Base-by-base conservation (phyloP, 495 filamentous ascomycete species). In the Ascobolus immersus region DNA sequence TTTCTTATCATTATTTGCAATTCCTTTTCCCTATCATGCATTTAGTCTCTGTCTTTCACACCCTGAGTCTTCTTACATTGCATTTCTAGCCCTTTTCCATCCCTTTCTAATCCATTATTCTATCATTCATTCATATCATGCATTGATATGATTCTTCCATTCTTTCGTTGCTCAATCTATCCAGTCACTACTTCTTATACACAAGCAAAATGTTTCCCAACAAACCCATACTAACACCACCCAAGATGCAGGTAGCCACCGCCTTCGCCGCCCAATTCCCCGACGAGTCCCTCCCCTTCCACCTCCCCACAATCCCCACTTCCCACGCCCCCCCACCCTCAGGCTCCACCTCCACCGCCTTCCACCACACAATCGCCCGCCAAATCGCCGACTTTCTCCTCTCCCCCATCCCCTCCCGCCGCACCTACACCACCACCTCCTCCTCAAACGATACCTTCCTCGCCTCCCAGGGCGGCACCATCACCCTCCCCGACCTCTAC, bases 401-500 rank as follows among this genome's bases (percentile, higher is more conserved):
- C 63, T 57, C 65, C 14, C 36, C 37, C 13, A 38, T 43, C 3
- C 44, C 47, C 4, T 53, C 69, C 14, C 69, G 69, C 35, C 51
- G 69, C 10, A 65, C 77, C 33, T 86, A 86, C 39, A 50, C 93
- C 13, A 86, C 86, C 2, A 86, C 94, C 53, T 93, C 86, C 47
- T 57, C 93, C 5, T 89, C 81, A 0, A 84, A 94, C 50, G 86
- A 96, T 49, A 57, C 81, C 1, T 61, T 94, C 8, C 53, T 99
- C 15, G 67, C 62, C 35, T 70, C 63, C 34, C 81, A 90, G 45
- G 89, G 86, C 7, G 86, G 86, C 1, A 89, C 94, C 41, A 79
- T 94, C 52, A 90, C 69, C 34, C 62, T 99, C 5, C 84, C 94
- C 14, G 86, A 99, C 47, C 61, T 94, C 2, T 99, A 86, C 86